phyloP scores from a whole-genome alignment of 371 early-diverging fungal species.

The Modicella reniformis region DNA sequence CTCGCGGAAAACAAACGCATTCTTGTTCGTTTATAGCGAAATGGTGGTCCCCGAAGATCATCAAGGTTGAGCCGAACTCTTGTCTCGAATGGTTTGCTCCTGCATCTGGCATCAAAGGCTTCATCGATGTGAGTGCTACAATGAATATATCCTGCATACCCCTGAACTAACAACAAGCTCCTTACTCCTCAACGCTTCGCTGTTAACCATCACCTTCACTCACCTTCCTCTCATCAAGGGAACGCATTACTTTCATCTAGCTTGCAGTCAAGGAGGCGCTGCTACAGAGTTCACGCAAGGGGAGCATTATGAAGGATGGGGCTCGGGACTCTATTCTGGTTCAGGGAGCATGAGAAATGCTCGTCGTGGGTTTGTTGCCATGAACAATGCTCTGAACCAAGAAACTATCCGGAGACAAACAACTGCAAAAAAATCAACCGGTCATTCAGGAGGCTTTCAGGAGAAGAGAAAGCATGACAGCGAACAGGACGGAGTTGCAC shows the following conservation, averaged over 20 bases:
- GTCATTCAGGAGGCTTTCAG: not conserved
- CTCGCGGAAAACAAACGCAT: not conserved
- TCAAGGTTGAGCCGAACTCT: constrained; percentile 28
- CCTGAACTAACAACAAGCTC: not conserved
- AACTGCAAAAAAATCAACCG: not conserved
- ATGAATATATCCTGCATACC: not conserved
- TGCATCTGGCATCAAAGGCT: constrained; percentile 21
- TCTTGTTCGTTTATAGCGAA: constrained; percentile 14
- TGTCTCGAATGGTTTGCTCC: constrained; percentile 37
- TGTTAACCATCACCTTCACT: not conserved
- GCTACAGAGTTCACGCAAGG: constrained; percentile 46
- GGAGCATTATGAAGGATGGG: constrained; percentile 34
- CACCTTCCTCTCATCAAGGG: constrained; percentile 17
- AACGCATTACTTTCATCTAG: constrained; percentile 47
- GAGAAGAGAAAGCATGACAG: not conserved
- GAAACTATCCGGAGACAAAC: constrained; percentile 28
- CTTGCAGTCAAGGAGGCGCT: constrained; percentile 13
- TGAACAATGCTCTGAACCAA: constrained; percentile 39
- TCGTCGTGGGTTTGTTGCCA: constrained; percentile 30
- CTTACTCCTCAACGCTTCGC: not conserved
- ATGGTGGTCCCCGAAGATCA: constrained; percentile 29
- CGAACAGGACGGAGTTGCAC: constrained; percentile 10
- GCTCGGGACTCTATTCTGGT: constrained; percentile 14
- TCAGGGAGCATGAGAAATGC: constrained; percentile 25
- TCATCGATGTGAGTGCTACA: constrained; percentile 17